A percentile compares a stretch with the other conserved stretches of the same genome.
phyloP scores from a whole-genome alignment of 2,329 filamentous ascomycete species.

The Aspergillus brunneoviolaceus region DNA sequence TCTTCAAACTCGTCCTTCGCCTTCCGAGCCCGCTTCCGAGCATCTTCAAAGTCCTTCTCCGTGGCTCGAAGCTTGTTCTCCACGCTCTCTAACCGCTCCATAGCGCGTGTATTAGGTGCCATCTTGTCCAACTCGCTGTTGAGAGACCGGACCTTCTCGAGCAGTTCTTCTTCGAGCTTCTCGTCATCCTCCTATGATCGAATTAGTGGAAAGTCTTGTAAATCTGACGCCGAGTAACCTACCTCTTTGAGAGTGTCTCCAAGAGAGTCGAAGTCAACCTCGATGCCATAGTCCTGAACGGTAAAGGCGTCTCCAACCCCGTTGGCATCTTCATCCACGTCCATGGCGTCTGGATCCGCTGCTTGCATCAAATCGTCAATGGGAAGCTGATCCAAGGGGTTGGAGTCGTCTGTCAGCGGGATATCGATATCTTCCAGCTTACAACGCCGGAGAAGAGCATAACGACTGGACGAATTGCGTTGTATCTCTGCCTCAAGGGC shows the following conservation, averaged over 20 bases:
- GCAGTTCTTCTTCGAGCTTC: slow-evolving; percentile 70
- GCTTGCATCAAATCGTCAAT: slow-evolving; percentile 77
- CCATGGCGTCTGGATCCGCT: slow-evolving; percentile 83
- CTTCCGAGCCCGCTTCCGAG: slow-evolving; percentile 69
- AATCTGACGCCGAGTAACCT: slow-evolving; percentile 34
- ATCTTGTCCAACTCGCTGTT: slow-evolving; percentile 84
- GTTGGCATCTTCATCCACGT: slow-evolving; percentile 71
- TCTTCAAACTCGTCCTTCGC: slow-evolving; percentile 81
- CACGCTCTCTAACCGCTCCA: slow-evolving; percentile 84
- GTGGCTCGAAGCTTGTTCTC: slow-evolving; percentile 78
- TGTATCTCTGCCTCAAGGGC: slow-evolving; percentile 82
- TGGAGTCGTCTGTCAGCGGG: slow-evolving; percentile 71
- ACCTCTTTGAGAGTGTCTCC: slow-evolving; percentile 80
- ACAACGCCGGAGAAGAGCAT: slow-evolving; percentile 80
- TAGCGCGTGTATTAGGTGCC: slow-evolving; percentile 93
- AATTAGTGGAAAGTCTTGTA: slow-evolving; percentile 9
- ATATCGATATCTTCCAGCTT: slow-evolving; percentile 91
- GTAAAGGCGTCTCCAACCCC: slow-evolving; percentile 55
- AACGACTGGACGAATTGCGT: slow-evolving; percentile 79
- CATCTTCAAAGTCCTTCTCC: slow-evolving; percentile 85
- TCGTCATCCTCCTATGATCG: slow-evolving; percentile 62
- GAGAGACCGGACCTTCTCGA: slow-evolving; percentile 73
- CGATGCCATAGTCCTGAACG: slow-evolving; percentile 87
- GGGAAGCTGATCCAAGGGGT: slow-evolving; percentile 73
- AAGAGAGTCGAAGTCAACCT: slow-evolving; percentile 78